Evolutionary conservation across 768 basidiomycete species (phyloP), one percentile per base, ranked within the genome.

Genomic region (Boletus subcaerulescens): DNA sequence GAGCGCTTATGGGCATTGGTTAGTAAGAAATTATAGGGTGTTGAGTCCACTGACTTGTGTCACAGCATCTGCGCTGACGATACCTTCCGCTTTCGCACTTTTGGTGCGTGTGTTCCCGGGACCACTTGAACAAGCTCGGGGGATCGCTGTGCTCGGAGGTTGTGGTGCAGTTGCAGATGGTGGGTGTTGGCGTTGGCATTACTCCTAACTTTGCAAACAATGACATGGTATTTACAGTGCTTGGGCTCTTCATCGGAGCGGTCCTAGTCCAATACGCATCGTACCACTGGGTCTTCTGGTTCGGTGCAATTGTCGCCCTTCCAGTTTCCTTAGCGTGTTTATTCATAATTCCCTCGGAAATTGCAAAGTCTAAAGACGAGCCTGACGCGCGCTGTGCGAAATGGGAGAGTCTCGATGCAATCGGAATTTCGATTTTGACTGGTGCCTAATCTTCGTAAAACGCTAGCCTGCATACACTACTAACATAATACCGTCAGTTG

Each of bases 251-350:
- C 26, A 70, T 78, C 14, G 79, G 79, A 10, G 79, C 77, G 2
- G 24, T 76, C n/a, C 70, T 80, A 42, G 73, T 76, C 4, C 59
- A 70, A 40, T 74, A 65, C 32, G 67, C 68, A 3, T 73, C 75
- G 12, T 83, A 76, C 69, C 72, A 64, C 26, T 81, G 80, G 81
- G 72, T 81, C 18, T 82, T 84, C 62, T 81, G 76, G 63, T 73
- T 77, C 55, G 65, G 73, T 33, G 73, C 77, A 3, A 72, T 80
- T 36, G 51, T 81, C 35, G 62, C 72, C 38, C 48, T 72, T 7
- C 60, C 69, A 15, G 65, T 77, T 13, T 65, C 73, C 35, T 15
- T 71, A 17, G 48, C 61, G 3, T 65, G 71, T 45, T n/a, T 71
- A 17, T 58, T 76, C 33, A 51, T 76, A 47, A 69, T 78, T 7